phyloP scores from a whole-genome alignment of 176 grass and related monocot genomes.

The Olyra latifolia region DNA sequence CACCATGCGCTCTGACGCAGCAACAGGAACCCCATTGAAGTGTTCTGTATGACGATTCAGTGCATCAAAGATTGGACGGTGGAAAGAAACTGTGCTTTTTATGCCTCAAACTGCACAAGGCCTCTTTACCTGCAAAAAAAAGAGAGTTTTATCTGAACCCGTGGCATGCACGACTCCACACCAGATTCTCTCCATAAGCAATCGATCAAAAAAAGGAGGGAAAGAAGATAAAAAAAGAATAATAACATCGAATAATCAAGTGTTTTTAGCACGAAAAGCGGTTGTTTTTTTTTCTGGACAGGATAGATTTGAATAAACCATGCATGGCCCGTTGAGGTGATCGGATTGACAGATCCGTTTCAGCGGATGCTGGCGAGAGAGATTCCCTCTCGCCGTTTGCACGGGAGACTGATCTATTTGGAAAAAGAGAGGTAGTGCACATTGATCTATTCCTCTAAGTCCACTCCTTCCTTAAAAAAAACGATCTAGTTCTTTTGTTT shows the following conservation, averaged over 20 bases:
- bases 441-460: not conserved
- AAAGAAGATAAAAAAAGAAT: not conserved
- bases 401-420: not conserved
- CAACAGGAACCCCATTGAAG: not conserved
- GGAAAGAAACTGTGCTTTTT: not conserved
- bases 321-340: not conserved
- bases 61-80: not conserved
- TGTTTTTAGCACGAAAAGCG: not conserved
- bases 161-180: not conserved
- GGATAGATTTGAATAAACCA: conserved; percentile 21
- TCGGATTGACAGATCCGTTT: not conserved
- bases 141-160: not conserved
- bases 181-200: not conserved
- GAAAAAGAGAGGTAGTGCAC: not conserved
- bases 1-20: no score
- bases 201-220: not conserved
- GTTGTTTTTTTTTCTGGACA: not conserved
- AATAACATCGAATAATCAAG: not conserved
- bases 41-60: not conserved
- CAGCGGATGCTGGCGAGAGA: not conserved
- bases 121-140: not conserved
- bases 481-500: not conserved
- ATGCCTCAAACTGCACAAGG: not conserved
- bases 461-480: not conserved
- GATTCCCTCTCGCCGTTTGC: not conserved